Conservation (phyloP, 371 early-diverging fungal species). For the Furculomyces boomerangus region DNA sequence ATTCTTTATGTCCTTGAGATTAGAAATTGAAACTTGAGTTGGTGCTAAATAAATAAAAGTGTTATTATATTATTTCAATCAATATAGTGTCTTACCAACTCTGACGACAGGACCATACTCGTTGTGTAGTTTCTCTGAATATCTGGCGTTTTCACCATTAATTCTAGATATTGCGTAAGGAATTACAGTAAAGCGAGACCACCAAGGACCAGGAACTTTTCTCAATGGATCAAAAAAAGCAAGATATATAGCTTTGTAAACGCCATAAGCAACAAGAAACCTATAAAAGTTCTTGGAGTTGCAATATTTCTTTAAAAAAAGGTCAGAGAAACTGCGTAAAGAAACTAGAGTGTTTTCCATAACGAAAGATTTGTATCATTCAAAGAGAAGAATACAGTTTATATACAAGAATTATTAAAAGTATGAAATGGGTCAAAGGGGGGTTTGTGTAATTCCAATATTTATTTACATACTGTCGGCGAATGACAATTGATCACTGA, state of each 20-base stretch:
- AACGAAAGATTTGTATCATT: no score
- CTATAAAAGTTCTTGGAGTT: no score
- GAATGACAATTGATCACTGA: no score
- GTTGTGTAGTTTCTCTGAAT: slow-evolving; percentile 3
- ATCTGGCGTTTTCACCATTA: background rate
- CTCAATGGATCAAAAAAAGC: slow-evolving; percentile 5
- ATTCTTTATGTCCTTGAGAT: slow-evolving; percentile 6
- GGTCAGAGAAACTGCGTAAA: no score
- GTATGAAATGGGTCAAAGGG: no score
- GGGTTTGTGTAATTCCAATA: no score
- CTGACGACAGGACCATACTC: slow-evolving; percentile 18
- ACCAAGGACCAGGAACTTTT: slow-evolving; percentile 15
- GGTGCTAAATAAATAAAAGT: background rate
- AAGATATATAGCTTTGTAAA: background rate
- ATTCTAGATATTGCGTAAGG: background rate
- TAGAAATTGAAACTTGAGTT: slow-evolving; percentile 12
- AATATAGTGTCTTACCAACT: slow-evolving; percentile 4
- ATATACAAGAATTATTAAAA: no score
- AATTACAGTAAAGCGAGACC: background rate
- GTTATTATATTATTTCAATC: background rate
- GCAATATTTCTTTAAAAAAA: no score
- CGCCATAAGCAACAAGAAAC: no score
- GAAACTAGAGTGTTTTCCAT: no score
- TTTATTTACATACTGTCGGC: no score
- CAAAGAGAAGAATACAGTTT: no score